phyloP scores from a whole-genome alignment of 768 basidiomycete genomes.

The Xerocomellus dryophilus region DNA sequence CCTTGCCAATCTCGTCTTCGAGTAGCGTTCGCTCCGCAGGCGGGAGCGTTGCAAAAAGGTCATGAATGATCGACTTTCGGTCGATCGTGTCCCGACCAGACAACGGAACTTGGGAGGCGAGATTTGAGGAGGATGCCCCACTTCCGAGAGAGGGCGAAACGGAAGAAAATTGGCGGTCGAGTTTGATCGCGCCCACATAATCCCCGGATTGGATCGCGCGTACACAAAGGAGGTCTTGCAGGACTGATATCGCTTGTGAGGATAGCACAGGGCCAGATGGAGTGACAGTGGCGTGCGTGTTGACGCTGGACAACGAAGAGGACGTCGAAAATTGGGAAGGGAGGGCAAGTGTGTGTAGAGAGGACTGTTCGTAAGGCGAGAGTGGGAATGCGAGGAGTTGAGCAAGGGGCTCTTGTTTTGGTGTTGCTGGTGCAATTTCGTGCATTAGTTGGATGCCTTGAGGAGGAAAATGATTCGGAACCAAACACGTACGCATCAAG shows the following conservation, averaged over 20 bases:
- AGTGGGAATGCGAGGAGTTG: constrained; percentile 67
- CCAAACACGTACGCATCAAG: constrained; percentile 55
- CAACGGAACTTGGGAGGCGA: constrained; percentile 26
- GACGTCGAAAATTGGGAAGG: constrained; percentile 42
- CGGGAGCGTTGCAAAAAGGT: constrained; percentile 63
- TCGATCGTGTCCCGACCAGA: constrained; percentile 33
- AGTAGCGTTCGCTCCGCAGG: constrained; percentile 59
- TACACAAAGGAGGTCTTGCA: constrained; percentile 78
- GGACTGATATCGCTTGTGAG: constrained; percentile 46
- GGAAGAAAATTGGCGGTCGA: constrained; percentile 61
- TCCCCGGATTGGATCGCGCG: constrained; percentile 73
- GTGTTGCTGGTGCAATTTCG: constrained; percentile 44
- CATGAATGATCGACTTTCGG: constrained; percentile 68
- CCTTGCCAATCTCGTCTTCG: constrained; percentile 54
- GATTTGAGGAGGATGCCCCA: constrained; percentile 7
- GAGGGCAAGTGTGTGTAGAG: constrained; percentile 56
- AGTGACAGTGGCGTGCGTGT: not conserved
- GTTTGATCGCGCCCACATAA: constrained; percentile 69
- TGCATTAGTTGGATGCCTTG: not conserved
- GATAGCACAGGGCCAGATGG: constrained; percentile 32
- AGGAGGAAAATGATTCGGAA: not conserved
- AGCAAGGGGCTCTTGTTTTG: constrained; percentile 54
- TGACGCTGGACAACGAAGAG: constrained; percentile 15
- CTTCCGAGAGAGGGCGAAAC: constrained; percentile 32
- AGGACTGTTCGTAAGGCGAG: constrained; percentile 57